Evolutionary conservation across 257 asterid species (phyloP).

Genomic region (Apocynum venetum): DNA sequence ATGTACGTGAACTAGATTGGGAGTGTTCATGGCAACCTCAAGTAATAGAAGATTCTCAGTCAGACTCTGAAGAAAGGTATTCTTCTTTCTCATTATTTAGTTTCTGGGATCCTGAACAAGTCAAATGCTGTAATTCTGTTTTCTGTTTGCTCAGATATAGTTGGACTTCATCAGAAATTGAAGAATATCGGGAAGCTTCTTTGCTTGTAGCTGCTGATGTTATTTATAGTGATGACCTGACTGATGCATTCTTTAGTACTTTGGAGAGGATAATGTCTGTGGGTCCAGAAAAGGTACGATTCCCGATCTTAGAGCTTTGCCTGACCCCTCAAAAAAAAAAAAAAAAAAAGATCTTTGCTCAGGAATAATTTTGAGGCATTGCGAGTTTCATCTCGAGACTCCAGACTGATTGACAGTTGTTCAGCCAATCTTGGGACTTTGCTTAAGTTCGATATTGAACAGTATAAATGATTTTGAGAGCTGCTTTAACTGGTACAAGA

Average conservation of each 20-base stretch:
- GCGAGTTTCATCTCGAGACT: too few relatives aligned
- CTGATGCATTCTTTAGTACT: constrained; percentile 69
- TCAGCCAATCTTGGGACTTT: too few relatives aligned
- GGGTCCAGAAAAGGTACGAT: constrained; percentile 57
- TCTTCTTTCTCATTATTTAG: background rate
- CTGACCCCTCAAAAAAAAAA: too few relatives aligned
- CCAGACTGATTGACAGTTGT: too few relatives aligned
- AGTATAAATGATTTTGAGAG: too few relatives aligned
- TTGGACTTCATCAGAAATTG: constrained; percentile 65
- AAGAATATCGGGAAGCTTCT: constrained; percentile 65
- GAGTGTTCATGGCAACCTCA: constrained; percentile 60
- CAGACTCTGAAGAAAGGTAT: constrained; percentile 43
- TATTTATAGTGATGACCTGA: constrained; percentile 73
- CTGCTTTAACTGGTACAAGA: too few relatives aligned
- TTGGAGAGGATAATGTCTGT: constrained; percentile 55
- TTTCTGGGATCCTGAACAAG: background rate
- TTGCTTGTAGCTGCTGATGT: constrained; percentile 94
- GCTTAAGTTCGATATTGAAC: too few relatives aligned
- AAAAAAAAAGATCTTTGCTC: background rate
- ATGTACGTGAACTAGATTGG: constrained; percentile 97
- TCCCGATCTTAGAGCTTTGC: background rate
- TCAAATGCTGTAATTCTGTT: background rate
- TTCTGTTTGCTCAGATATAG: constrained; percentile 42
- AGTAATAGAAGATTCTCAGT: constrained; percentile 30
- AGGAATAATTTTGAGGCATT: background rate